Evolutionary conservation across 2,329 filamentous ascomycete genomes (phyloP).

Genomic region (Penicillium sumatraense): DNA sequence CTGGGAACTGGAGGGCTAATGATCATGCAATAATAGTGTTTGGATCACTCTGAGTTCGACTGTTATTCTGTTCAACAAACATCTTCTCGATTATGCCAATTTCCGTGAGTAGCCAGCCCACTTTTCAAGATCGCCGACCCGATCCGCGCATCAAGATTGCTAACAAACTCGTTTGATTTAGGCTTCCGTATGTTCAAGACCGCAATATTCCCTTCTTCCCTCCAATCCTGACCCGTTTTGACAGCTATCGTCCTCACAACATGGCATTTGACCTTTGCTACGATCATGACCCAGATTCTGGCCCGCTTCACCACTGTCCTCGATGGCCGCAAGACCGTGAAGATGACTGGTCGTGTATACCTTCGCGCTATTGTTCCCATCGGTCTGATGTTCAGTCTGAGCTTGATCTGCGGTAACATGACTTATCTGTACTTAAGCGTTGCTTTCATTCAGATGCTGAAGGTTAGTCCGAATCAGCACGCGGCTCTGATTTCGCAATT

Average conservation of each 20-base stretch:
- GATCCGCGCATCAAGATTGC: conserved; percentile 28
- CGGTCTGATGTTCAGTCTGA: conserved; percentile 92
- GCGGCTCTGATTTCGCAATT: too few relatives aligned
- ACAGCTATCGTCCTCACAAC: conserved; percentile 74
- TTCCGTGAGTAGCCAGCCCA: conserved; percentile 51
- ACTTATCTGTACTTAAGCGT: conserved; percentile 95
- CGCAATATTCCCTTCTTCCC: conserved; percentile 29
- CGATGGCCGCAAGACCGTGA: conserved; percentile 90
- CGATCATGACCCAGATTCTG: conserved; percentile 88
- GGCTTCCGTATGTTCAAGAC: conserved; percentile 37
- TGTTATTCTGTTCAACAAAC: conserved; percentile 99
- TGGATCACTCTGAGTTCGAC: conserved; percentile 94
- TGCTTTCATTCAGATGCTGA: conserved; percentile 99
- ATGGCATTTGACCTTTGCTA: conserved; percentile 92
- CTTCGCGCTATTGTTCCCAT: conserved; percentile 92
- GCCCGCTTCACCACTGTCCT: conserved; percentile 86
- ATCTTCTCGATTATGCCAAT: conserved; percentile 78
- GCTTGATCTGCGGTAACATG: conserved; percentile 93
- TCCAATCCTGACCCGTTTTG: conserved; percentile 31
- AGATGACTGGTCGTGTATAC: conserved; percentile 93
- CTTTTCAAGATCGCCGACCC: neutral
- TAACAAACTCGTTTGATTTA: conserved; percentile 20
- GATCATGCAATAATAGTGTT: conserved; percentile 56
- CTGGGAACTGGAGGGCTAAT: neutral
- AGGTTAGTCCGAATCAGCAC: conserved; percentile 36